A percentile compares a stretch with the other conserved stretches of the same genome.
These are phyloP conservation scores for Aspergillus novofumigatus DNA, from an alignment of 2,329 filamentous ascomycete genomes.

Conservation along the genomic window DNA sequence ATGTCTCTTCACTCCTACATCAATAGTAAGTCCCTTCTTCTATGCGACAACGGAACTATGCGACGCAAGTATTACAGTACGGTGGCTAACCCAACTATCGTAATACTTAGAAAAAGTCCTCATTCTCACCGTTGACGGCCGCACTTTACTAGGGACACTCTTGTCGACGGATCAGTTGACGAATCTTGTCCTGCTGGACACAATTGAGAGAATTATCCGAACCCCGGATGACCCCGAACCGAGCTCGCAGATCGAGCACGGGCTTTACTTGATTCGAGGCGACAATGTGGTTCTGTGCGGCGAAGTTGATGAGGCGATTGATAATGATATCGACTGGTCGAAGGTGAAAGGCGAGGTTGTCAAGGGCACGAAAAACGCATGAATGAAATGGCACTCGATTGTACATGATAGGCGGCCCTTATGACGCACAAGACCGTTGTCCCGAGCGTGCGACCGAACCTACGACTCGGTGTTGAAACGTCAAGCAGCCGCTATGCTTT, in stretches of 20 bases:
- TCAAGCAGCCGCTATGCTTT: background rate
- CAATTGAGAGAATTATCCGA: slow-evolving; percentile 86
- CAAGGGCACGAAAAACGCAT: slow-evolving; percentile 75
- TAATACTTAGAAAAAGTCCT: slow-evolving; percentile 72
- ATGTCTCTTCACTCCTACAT: slow-evolving; percentile 55
- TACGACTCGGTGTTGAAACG: background rate
- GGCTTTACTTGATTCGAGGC: slow-evolving; percentile 85
- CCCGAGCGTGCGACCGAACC: background rate
- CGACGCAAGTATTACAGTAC: background rate
- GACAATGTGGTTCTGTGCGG: slow-evolving; percentile 93
- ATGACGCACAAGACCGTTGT: background rate
- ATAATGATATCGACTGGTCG: slow-evolving; percentile 86
- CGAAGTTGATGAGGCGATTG: slow-evolving; percentile 81
- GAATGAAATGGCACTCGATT: slow-evolving; percentile 18
- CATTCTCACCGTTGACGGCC: slow-evolving; percentile 86
- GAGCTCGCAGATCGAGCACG: slow-evolving; percentile 75
- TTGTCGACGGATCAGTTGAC: slow-evolving; percentile 86
- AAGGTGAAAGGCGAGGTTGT: slow-evolving; percentile 83
- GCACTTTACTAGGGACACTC: slow-evolving; percentile 77
- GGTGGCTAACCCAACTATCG: slow-evolving; percentile 9
- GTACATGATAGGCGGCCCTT: background rate
- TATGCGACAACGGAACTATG: background rate
- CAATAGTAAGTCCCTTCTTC: slow-evolving; percentile 44
- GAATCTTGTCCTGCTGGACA: slow-evolving; percentile 81
- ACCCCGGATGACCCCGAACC: slow-evolving; percentile 77